Base-by-base conservation (phyloP, 208 protist genomes). In the Crithidia bombi region DNA sequence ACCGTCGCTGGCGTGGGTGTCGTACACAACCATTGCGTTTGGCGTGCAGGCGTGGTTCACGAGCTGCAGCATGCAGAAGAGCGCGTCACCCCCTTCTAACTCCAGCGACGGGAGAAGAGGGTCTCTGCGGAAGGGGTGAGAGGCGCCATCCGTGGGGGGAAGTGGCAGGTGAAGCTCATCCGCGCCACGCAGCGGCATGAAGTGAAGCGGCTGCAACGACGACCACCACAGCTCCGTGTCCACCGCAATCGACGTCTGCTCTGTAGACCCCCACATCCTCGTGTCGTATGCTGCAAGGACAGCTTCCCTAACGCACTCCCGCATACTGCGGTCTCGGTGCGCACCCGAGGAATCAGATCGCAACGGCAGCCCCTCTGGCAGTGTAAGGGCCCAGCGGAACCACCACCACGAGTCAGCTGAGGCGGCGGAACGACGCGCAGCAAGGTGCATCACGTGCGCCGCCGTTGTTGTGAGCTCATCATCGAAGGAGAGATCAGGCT, bases 1-100 rank as follows among this genome's bases (percentile, higher is more conserved):
- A 19, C 25, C 17, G 11, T n/a, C 33, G 33, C 41, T 10, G 7
- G 26, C 28, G 19, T 32, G 3, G 1, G 28, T 33, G 15, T 57
- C 57, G n/a, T 78, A 75, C 50, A 87, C 56, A 3, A 82, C 52
- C 14, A 90, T n/a, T n/a, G 82, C 70, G 58, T 93, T 93, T 1
- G 87, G 82, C 1, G 46, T 50, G 51, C 87, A 93, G 33, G 73
- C 78, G 67, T 93, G 87, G 62, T 90, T 93, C 43, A 89, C 51
- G 30, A 84, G 67, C 30, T 77, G 66, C 52, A 76, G 56, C 19
- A 82, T 49, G 26, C 69, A 38, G 71, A 73, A 86, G 46, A 89
- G 46, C 0, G 59, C 77, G 23, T 66, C 74, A 10, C 41, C 26
- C 11, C 30, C 14, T 10, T 32, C 26, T 2, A 23, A 5, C 28